Conservation (phyloP, 1,139 yeast species). For the Candida albicans region DNA sequence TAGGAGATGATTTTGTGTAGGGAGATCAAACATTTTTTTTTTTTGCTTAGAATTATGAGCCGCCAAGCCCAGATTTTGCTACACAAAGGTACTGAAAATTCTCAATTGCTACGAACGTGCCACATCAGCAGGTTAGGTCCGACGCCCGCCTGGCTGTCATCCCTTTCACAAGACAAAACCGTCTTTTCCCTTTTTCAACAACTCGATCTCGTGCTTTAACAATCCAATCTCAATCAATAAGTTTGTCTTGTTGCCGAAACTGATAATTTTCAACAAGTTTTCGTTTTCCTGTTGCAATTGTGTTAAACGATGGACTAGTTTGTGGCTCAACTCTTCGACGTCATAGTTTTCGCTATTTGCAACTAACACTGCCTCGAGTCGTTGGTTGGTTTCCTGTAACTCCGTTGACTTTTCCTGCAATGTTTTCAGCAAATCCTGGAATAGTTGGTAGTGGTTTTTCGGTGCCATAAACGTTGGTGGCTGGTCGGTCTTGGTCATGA, state of each 20-base stretch:
- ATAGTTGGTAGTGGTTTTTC: constrained; percentile 46
- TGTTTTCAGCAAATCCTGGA: constrained; percentile 50
- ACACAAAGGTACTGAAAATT: too few relatives aligned
- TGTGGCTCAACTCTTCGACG: constrained; percentile 76
- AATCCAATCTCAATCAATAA: constrained; percentile 67
- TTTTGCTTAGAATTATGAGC: too few relatives aligned
- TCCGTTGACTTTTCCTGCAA: constrained; percentile 54
- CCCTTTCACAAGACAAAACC: too few relatives aligned
- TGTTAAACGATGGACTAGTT: constrained; percentile 63
- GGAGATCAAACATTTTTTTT: too few relatives aligned
- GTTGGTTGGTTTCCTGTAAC: constrained; percentile 56
- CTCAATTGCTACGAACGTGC: too few relatives aligned
- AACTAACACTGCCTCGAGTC: constrained; percentile 62
- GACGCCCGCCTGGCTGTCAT: constrained; percentile 1
- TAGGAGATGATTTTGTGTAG: not conserved
- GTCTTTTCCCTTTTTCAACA: too few relatives aligned
- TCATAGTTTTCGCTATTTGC: constrained; percentile 43
- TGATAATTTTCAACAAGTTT: constrained; percentile 64
- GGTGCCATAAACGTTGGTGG: constrained; percentile 29
- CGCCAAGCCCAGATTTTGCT: too few relatives aligned
- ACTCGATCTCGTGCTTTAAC: constrained; percentile 33
- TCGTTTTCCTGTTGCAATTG: constrained; percentile 70
- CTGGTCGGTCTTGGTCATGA: constrained; percentile 18
- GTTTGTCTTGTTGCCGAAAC: constrained; percentile 72
- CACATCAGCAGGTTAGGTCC: too few relatives aligned